phyloP scores from a whole-genome alignment of 73 alveolate genomes.

The Tetrahymena borealis region DNA sequence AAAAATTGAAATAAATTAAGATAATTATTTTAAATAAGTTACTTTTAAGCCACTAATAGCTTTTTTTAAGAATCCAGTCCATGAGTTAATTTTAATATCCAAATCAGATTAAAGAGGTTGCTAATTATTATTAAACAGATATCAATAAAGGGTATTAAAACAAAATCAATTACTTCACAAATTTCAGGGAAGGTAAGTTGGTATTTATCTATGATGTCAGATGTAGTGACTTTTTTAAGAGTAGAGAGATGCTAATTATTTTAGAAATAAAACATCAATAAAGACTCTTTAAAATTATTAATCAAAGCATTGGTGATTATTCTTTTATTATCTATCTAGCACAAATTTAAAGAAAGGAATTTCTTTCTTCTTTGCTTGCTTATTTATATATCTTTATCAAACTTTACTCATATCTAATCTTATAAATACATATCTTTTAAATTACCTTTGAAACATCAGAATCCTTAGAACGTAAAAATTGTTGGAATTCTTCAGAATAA shows the following conservation, averaged over 20 bases:
- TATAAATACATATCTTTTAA: too few species aligned
- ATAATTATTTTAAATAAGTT: background rate
- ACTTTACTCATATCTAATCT: too few species aligned
- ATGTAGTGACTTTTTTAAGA: background rate
- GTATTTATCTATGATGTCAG: background rate
- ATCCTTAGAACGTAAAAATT: conserved; percentile 32
- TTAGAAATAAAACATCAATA: background rate
- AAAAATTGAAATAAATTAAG: background rate
- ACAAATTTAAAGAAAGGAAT: too few species aligned
- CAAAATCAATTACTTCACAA: background rate
- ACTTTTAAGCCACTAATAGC: background rate
- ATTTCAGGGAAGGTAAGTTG: background rate
- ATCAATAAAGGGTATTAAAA: background rate
- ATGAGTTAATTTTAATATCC: background rate
- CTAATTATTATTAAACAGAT: background rate
- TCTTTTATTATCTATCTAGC: too few species aligned
- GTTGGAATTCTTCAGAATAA: conserved; percentile 38
- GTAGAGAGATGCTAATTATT: background rate
- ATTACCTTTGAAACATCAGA: conserved; percentile 34
- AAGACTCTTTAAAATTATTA: too few species aligned
- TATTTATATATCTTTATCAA: too few species aligned
- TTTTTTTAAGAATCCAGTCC: background rate
- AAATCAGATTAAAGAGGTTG: background rate
- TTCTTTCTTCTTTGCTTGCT: too few species aligned
- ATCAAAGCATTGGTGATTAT: too few species aligned